Percentiles rank a stretch among this genome's conserved stretches.
Evolutionary conservation across 305 asterid genomes (phyloP).

Genomic region (Fraxinus latifolia): DNA sequence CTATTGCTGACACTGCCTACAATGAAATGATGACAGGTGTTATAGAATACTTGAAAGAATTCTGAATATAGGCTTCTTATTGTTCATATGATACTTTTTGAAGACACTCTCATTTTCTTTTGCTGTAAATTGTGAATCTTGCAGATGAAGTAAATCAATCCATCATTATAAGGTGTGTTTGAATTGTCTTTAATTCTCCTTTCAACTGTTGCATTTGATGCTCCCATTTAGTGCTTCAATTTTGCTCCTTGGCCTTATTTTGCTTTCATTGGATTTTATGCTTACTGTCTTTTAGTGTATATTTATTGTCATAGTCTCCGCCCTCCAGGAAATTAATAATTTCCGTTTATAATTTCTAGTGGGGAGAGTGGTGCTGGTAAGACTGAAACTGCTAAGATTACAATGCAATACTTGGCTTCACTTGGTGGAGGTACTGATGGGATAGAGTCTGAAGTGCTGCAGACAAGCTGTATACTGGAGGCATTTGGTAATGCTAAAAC

Average conservation of each 20-base stretch:
- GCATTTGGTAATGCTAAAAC: constrained; percentile 99
- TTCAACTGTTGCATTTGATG: constrained; percentile 17
- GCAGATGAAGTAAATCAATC: constrained; percentile 84
- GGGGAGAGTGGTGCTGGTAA: constrained; percentile 99
- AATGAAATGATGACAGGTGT: constrained; percentile 77
- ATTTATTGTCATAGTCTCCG: background rate
- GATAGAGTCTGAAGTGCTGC: constrained; percentile 68
- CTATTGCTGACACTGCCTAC: constrained; percentile 70
- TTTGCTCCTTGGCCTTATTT: constrained; percentile 10
- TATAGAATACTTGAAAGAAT: constrained; percentile 31
- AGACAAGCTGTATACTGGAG: constrained; percentile 74
- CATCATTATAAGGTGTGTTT: constrained; percentile 78
- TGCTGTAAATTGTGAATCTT: constrained; percentile 25
- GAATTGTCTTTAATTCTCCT: constrained; percentile 15
- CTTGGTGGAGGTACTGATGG: constrained; percentile 64
- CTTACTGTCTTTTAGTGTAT: constrained; percentile 7
- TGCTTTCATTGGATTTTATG: constrained; percentile 2
- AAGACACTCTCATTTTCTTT: constrained; percentile 19
- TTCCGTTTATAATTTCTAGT: constrained; percentile 41
- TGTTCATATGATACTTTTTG: constrained; percentile 17
- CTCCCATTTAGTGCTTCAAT: constrained; percentile 19
- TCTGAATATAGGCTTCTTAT: constrained; percentile 11
- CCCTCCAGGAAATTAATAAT: constrained; percentile 17
- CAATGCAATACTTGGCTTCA: constrained; percentile 79
- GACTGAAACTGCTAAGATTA: constrained; percentile 84